A percentile compares a stretch with the other conserved stretches of the same genome.
Conservation (phyloP, 1,284 basidiomycete species). For the Malassezia slooffiae region DNA sequence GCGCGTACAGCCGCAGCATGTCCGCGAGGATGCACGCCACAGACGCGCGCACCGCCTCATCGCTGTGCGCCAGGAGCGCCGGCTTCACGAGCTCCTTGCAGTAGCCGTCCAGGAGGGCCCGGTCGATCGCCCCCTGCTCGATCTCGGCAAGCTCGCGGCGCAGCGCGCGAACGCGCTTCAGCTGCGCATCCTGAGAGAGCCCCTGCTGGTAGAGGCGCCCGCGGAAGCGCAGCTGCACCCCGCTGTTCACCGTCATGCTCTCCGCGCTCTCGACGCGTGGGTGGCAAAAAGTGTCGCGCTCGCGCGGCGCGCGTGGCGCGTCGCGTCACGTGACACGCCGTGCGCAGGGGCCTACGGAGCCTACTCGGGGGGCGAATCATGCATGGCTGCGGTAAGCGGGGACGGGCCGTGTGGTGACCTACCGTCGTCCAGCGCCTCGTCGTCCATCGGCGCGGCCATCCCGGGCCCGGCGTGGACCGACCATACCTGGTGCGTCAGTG, state of each 20-base stretch:
- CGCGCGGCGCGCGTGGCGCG: conserved; percentile 1
- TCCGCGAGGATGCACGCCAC: conserved; percentile 90
- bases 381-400: too few relatives aligned
- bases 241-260: background rate
- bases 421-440: too few relatives aligned
- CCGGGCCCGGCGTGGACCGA: too few relatives aligned
- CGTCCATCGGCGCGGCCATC: too few relatives aligned
- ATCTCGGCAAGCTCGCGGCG: conserved; percentile 61
- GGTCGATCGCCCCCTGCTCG: conserved; percentile 78
- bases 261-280: background rate
- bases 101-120: conserved; percentile 58
- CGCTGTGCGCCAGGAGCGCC: conserved; percentile 78
- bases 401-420: too few relatives aligned
- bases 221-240: conserved; percentile 15
- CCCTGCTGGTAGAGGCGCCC: conserved; percentile 29
- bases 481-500: too few relatives aligned
- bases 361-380: too few relatives aligned
- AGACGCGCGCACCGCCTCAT: conserved; percentile 83
- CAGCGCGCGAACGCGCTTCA: conserved; percentile 24
- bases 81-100: conserved; percentile 69
- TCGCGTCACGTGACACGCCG: conserved; percentile 1
- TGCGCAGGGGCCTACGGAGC: background rate
- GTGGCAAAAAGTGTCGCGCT: background rate
- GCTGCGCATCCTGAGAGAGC: conserved; percentile 26
- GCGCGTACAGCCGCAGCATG: conserved; percentile 81